phyloP scores from a whole-genome alignment of 2,329 filamentous ascomycete species.

The Bipolaris bicolor region DNA sequence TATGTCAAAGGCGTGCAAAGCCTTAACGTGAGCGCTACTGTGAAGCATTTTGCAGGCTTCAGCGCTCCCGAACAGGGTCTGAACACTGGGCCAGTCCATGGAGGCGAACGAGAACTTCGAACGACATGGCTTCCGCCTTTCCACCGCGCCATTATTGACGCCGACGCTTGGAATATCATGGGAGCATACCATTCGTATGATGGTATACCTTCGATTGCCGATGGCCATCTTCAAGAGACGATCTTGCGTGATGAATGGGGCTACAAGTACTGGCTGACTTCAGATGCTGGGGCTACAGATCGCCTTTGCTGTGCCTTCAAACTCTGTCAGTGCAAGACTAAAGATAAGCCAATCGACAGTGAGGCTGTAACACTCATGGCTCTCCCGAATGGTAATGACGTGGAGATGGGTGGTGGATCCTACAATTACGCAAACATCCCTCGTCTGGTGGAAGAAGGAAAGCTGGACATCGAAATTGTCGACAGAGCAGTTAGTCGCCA shows the following conservation, averaged over 20 bases:
- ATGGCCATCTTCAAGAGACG: constrained; percentile 67
- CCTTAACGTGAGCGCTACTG: constrained; percentile 70
- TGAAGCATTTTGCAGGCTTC: constrained; percentile 78
- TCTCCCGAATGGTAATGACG: constrained; percentile 72
- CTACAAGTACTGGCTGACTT: constrained; percentile 71
- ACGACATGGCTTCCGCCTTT: constrained; percentile 65
- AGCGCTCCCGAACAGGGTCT: constrained; percentile 73
- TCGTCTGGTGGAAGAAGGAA: constrained; percentile 65
- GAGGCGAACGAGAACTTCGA: constrained; percentile 61
- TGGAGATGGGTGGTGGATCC: constrained; percentile 78
- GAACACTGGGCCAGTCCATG: constrained; percentile 68
- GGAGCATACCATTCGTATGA: constrained; percentile 77
- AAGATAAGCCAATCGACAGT: constrained; percentile 63
- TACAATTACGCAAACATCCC: constrained; percentile 72
- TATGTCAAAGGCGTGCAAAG: constrained; percentile 68
- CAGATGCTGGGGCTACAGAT: constrained; percentile 74
- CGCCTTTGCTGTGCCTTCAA: constrained; percentile 68
- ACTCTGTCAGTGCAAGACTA: constrained; percentile 60
- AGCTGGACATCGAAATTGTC: constrained; percentile 64
- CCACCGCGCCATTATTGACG: constrained; percentile 74
- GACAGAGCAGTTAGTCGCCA: constrained; percentile 70
- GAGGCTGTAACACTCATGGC: constrained; percentile 68
- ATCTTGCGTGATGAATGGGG: constrained; percentile 76
- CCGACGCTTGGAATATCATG: constrained; percentile 72
- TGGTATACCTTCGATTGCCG: constrained; percentile 70